These are phyloP conservation scores for Backusella westeae DNA, from an alignment of 192 early-diverging fungal genomes.

Conservation along the genomic window DNA sequence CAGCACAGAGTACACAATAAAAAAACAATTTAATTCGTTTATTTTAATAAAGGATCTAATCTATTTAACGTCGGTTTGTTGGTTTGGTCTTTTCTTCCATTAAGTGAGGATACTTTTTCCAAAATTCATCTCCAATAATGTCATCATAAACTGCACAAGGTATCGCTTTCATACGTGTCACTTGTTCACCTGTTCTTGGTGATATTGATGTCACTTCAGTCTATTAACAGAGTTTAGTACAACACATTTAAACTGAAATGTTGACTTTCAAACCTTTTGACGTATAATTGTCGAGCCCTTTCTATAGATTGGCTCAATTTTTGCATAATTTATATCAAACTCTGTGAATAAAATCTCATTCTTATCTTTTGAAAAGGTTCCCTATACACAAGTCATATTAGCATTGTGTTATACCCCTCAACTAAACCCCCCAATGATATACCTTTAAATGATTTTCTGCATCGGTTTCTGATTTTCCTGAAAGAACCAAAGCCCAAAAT, in stretches of 20 bases:
- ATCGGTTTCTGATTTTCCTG: conserved; percentile 65
- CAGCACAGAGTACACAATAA: not conserved
- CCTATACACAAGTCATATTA: conserved; percentile 40
- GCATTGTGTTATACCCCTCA: too few species aligned
- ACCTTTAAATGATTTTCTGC: conserved; percentile 75
- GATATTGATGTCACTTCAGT: conserved; percentile 17
- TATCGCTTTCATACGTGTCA: conserved; percentile 53
- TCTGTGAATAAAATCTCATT: conserved; percentile 87
- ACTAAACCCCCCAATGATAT: not conserved
- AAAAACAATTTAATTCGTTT: not conserved
- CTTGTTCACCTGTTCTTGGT: conserved; percentile 13
- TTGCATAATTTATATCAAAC: conserved; percentile 90
- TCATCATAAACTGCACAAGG: conserved; percentile 61
- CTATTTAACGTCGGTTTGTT: not conserved
- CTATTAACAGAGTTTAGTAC: conserved; percentile 12
- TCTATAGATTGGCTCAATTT: conserved; percentile 75
- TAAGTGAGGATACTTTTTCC: conserved; percentile 48
- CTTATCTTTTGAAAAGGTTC: conserved; percentile 85
- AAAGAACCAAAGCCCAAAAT: conserved; percentile 87
- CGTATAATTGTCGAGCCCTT: conserved; percentile 85
- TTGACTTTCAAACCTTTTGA: conserved; percentile 38
- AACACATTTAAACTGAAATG: conserved; percentile 18
- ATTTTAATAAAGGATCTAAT: too few species aligned
- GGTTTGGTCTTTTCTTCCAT: conserved; percentile 17
- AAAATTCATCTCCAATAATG: conserved; percentile 75